Conservation (phyloP, 331 rosid species). For the Acacia concinna region DNA sequence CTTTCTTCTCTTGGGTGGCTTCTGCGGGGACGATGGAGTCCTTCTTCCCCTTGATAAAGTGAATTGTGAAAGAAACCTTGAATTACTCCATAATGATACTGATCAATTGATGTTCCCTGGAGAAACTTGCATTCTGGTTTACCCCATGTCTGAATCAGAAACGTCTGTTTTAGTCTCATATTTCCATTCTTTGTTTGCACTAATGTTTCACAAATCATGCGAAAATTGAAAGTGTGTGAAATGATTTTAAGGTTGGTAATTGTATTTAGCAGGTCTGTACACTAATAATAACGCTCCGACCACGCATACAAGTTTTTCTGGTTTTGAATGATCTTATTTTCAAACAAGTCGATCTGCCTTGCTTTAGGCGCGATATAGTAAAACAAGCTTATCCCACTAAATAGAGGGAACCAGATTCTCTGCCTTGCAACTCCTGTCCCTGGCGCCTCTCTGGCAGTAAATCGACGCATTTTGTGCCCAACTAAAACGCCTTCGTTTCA, state of each 20-base stretch:
- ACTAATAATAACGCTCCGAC: neutral
- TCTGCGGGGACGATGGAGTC: constrained; percentile 20
- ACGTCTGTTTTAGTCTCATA: neutral
- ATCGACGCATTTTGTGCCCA: no score
- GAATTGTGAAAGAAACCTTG: constrained; percentile 16
- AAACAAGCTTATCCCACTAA: neutral
- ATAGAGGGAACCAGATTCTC: no score
- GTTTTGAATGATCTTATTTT: neutral
- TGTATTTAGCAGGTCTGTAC: neutral
- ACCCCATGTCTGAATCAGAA: neutral
- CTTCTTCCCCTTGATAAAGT: neutral
- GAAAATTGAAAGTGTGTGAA: neutral
- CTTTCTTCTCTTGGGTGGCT: constrained; percentile 15
- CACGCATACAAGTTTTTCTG: neutral
- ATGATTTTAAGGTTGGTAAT: neutral
- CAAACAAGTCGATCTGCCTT: neutral
- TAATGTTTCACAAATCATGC: neutral
- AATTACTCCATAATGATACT: constrained; percentile 18
- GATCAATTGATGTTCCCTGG: neutral
- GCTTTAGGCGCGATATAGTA: neutral
- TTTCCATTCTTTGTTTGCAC: neutral
- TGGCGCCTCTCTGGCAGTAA: no score
- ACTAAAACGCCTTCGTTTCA: no score
- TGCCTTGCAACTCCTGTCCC: no score
- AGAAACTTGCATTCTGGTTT: neutral